Conservation (phyloP, 108 stramenopile genomes). For the Thalassiosira profunda region DNA sequence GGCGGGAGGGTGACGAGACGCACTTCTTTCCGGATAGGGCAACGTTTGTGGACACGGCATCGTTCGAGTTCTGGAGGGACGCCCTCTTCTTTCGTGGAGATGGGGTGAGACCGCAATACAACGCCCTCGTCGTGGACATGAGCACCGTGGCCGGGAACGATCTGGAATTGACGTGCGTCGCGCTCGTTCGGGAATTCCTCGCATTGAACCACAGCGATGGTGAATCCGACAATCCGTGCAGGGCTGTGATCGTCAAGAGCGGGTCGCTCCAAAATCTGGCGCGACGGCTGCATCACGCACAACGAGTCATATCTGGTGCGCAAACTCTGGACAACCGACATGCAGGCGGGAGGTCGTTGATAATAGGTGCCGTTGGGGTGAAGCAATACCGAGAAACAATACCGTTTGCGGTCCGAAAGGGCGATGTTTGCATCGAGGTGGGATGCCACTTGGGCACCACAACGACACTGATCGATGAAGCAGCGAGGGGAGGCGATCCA, state of each 20-base stretch:
- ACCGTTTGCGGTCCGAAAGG: constrained; percentile 16
- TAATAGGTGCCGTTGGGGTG: constrained; percentile 57
- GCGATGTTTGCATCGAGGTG: constrained; percentile 49
- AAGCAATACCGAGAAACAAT: constrained; percentile 57
- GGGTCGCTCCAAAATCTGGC: constrained; percentile 35
- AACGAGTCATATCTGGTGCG: constrained; percentile 6
- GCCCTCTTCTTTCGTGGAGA: constrained; percentile 35
- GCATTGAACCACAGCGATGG: constrained; percentile 19
- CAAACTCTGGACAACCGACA: too few species aligned
- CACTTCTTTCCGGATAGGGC: constrained; percentile 19
- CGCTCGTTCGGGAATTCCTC: constrained; percentile 50
- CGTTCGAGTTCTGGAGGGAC: constrained; percentile 36
- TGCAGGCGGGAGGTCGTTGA: too few species aligned
- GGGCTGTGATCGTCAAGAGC: constrained; percentile 47
- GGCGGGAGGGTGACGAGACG: constrained; percentile 9
- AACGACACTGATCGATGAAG: constrained; percentile 39
- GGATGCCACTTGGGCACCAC: constrained; percentile 62
- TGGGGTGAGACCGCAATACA: too few species aligned
- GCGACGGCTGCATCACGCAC: constrained; percentile 24
- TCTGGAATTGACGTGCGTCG: constrained; percentile 45
- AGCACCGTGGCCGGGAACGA: constrained; percentile 58
- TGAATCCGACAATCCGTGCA: constrained; percentile 5
- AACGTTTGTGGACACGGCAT: constrained; percentile 42
- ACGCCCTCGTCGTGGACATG: constrained; percentile 56
- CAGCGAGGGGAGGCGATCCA: neutral